Conservation (phyloP, 1,284 basidiomycete genomes). For the Tausonia pullulans region DNA sequence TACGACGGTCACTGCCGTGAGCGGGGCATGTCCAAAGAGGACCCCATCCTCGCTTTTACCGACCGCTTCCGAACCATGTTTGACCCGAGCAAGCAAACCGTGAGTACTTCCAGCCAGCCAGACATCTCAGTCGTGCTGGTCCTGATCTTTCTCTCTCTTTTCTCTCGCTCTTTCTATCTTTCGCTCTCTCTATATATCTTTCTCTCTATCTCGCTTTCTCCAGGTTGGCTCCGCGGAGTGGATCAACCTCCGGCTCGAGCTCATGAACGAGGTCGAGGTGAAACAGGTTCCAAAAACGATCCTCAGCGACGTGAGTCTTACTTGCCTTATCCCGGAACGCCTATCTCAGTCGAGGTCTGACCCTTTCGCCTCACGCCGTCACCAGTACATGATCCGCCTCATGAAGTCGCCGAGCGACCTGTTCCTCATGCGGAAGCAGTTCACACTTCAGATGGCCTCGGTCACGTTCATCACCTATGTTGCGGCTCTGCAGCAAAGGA, state of each 20-base stretch:
- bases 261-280: constrained; percentile 76
- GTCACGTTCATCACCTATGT: constrained; percentile 88
- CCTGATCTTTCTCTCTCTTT: not conserved
- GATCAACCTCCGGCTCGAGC: constrained; percentile 67
- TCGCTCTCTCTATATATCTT: not conserved
- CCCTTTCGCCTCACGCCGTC: not conserved
- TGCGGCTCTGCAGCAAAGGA: constrained; percentile 71
- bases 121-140: not conserved
- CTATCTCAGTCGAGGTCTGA: not conserved
- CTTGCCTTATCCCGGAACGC: not conserved
- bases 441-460: constrained; percentile 78
- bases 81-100: constrained; percentile 29
- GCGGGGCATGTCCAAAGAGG: constrained; percentile 69
- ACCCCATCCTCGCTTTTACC: constrained; percentile 70
- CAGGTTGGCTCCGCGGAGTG: constrained; percentile 50
- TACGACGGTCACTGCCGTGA: constrained; percentile 81
- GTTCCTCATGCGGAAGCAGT: constrained; percentile 97
- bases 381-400: constrained; percentile 75
- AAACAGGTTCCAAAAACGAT: constrained; percentile 90
- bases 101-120: constrained; percentile 12
- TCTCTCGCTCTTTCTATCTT: not conserved
- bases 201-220: constrained; percentile 4
- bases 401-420: constrained; percentile 78
- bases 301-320: constrained; percentile 56
- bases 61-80: constrained; percentile 65